Conservation (phyloP, 1,139 yeast species). For the Kazachstania sp. region DNA sequence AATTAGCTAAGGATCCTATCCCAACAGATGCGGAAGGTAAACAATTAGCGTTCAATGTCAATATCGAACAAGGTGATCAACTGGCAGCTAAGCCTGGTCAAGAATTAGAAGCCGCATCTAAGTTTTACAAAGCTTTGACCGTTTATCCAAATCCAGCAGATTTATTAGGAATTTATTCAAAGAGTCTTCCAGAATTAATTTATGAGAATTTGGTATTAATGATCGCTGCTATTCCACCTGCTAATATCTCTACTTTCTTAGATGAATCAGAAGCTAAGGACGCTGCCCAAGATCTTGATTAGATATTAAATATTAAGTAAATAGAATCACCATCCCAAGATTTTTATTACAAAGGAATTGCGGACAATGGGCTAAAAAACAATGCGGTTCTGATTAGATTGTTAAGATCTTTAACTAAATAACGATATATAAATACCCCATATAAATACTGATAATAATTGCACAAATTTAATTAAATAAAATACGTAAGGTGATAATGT, state of each 20-base stretch:
- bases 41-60: constrained; percentile 69
- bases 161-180: constrained; percentile 79
- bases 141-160: constrained; percentile 95
- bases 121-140: constrained; percentile 89
- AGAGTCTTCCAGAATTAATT: constrained; percentile 72
- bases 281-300: constrained; percentile 2
- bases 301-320: neutral
- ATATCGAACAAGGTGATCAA: constrained; percentile 79
- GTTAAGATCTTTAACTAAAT: too few species aligned
- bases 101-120: constrained; percentile 72
- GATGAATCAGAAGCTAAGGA: constrained; percentile 34
- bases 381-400: too few species aligned
- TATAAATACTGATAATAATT: too few species aligned
- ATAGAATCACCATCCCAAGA: neutral
- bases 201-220: constrained; percentile 77
- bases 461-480: too few species aligned
- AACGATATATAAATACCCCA: too few species aligned
- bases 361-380: too few species aligned
- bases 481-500: neutral
- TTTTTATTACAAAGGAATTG: neutral
- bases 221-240: constrained; percentile 87
- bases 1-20: constrained; percentile 61
- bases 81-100: constrained; percentile 48
- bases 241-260: constrained; percentile 62
- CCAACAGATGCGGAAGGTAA: constrained; percentile 60